Evolutionary conservation across 805 yeast genomes (phyloP), one percentile per base, ranked within the genome.

Genomic region (Candida pseudoglaebosa): DNA sequence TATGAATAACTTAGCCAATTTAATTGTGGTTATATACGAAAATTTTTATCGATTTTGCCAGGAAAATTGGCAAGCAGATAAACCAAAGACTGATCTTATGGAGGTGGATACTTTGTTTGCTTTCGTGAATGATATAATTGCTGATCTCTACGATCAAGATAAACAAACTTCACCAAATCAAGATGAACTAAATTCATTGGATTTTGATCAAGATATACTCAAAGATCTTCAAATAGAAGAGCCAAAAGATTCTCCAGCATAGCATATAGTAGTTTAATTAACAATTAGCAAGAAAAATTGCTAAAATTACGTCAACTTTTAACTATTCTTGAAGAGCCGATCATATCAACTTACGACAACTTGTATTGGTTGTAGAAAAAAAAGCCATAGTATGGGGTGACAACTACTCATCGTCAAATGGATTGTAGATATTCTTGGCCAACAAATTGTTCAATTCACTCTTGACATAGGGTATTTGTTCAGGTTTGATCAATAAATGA

Each of bases 401-500:
- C 10, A 22, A 8, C 26, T 64, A 80, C 39, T 82, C 90, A 12
- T 82, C 95, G 18, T 84, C 91, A 45, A 82, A 59, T 2, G 96
- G 93, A 51, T 86, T 82, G 61, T 84, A 91, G 2, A 91, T 80
- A 56, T 91, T 93, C 58, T 85, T 80, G 2, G 95, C 80, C 17
- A 91, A 67, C 44, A 88, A 62, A 44, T 78, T 64, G 54, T 85
- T 87, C 47, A 91, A 71, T 57, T 91, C 95, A 37, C 62, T 67
- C 49, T 89, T 91, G 35, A 91, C 81, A 53, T 70, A 80, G 17
- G 78, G 82, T 2, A 91, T 85, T 61, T 82, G 84, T 28, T 77
- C 75, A 22, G 82, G 83, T 48, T 86, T 91, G 20, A 91, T 83
- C 44, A 93, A 67, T 14, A 91, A 61, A 59, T 93, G 98, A 1